Evolutionary conservation across 73 alveolate species (phyloP).

Genomic region (Paramecium sexaurelia): DNA sequence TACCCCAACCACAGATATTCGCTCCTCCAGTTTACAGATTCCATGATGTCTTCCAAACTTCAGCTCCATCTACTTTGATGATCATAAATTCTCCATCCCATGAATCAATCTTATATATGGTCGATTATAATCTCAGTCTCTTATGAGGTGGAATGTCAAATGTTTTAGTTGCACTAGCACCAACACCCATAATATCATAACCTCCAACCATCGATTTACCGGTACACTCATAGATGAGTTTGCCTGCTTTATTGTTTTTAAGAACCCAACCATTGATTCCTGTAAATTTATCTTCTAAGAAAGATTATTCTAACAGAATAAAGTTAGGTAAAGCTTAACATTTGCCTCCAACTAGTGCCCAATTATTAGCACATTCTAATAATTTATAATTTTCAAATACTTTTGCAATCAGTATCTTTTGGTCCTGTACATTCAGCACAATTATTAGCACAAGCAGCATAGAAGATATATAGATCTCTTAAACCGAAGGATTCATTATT

Average conservation of each 20-base stretch:
- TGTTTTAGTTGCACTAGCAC: background rate
- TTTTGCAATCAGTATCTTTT: background rate
- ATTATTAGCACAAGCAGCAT: conserved; percentile 56
- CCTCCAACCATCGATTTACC: conserved; percentile 56
- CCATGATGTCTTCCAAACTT: conserved; percentile 48
- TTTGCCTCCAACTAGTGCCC: conserved; percentile 9
- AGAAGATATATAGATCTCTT: conserved; percentile 22
- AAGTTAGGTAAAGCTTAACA: conserved; percentile 37
- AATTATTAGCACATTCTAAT: conserved; percentile 40
- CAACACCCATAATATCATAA: background rate
- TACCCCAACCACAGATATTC: conserved; percentile 35
- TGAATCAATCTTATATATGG: conserved; percentile 42
- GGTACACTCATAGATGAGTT: background rate
- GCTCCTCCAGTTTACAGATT: conserved; percentile 57
- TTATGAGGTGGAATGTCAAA: conserved; percentile 25
- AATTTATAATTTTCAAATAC: background rate
- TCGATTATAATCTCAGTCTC: conserved; percentile 16
- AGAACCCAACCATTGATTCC: conserved; percentile 35
- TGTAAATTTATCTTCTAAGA: conserved; percentile 48
- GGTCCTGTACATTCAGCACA: conserved; percentile 62
- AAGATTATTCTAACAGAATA: conserved; percentile 19
- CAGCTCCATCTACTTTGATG: conserved; percentile 2
- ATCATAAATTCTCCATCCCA: conserved; percentile 52
- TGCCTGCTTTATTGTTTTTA: background rate
- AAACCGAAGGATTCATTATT: conserved; percentile 36